Percentiles rank a stretch among this genome's conserved stretches.
Conservation (phyloP, 768 basidiomycete species). For the Panus rudis region DNA sequence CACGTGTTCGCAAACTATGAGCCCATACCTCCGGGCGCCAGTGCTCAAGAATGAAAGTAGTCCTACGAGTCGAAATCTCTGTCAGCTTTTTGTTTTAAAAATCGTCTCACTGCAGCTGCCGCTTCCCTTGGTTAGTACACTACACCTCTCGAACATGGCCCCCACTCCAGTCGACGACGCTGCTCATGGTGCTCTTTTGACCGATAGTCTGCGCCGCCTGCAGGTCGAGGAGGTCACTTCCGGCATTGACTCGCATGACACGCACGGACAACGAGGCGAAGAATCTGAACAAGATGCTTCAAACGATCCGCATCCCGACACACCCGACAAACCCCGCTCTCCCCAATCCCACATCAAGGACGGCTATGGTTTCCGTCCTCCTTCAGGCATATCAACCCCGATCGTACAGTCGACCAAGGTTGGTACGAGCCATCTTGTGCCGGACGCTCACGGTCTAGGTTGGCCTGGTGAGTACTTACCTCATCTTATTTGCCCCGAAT, state of each 20-base stretch:
- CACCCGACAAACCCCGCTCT: constrained; percentile 12
- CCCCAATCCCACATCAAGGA: constrained; percentile 45
- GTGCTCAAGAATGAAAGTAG: background rate
- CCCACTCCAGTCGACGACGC: constrained; percentile 18
- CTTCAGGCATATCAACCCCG: constrained; percentile 65
- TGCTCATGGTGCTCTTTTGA: constrained; percentile 35
- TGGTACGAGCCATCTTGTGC: constrained; percentile 28
- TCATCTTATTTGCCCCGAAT: constrained; percentile 1
- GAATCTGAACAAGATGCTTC: constrained; percentile 5
- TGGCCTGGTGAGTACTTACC: constrained; percentile 69
- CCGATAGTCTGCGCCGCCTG: constrained; percentile 41
- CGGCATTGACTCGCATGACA: constrained; percentile 3
- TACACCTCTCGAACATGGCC: constrained; percentile 14
- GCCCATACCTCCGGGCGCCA: background rate
- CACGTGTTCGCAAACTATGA: background rate
- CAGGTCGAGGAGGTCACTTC: constrained; percentile 21
- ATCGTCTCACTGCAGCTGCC: background rate
- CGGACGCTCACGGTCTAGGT: constrained; percentile 70
- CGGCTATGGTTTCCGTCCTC: constrained; percentile 75
- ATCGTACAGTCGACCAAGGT: constrained; percentile 27
- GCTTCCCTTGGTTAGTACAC: background rate
- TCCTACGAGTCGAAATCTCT: no score
- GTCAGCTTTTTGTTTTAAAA: no score
- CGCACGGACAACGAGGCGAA: constrained; percentile 5
- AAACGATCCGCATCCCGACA: background rate